phyloP scores from a whole-genome alignment of 1,284 basidiomycete species.

The Afroboletus lepidellus region DNA sequence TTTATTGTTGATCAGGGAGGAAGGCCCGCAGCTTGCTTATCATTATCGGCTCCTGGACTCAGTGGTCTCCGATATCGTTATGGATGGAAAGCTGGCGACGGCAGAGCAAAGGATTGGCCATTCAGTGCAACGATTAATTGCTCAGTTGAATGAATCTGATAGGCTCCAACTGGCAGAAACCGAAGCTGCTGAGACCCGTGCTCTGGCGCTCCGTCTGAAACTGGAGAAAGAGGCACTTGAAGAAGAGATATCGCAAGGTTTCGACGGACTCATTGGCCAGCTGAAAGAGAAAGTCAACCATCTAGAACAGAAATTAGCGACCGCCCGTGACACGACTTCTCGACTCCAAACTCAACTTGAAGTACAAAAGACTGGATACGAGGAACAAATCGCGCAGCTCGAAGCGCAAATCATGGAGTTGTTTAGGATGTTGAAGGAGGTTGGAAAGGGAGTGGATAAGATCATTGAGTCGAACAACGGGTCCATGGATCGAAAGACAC shows the following conservation, averaged over 20 bases:
- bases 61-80: conserved; percentile 89
- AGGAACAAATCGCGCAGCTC: conserved; percentile 84
- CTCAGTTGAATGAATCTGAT: conserved; percentile 91
- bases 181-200: conserved; percentile 72
- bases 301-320: conserved; percentile 77
- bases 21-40: conserved; percentile 79
- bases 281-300: conserved; percentile 75
- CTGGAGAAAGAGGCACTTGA: conserved; percentile 76
- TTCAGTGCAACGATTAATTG: conserved; percentile 86
- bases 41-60: conserved; percentile 94
- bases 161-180: conserved; percentile 76
- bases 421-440: conserved; percentile 88
- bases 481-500: conserved; percentile 74
- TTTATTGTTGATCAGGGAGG: conserved; percentile 85
- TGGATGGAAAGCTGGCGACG: conserved; percentile 87
- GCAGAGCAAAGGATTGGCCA: conserved; percentile 86
- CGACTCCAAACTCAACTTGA: conserved; percentile 78
- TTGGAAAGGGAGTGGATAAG: conserved; percentile 73
- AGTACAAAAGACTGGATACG: conserved; percentile 79
- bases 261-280: conserved; percentile 81
- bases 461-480: conserved; percentile 62
- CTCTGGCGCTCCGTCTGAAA: conserved; percentile 61
- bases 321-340: conserved; percentile 77
- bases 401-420: conserved; percentile 93
- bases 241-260: conserved; percentile 77